Evolutionary conservation across 2,329 filamentous ascomycete genomes (phyloP), one percentile per base, ranked within the genome.

Genomic region (Beauveria rudraprayagi): DNA sequence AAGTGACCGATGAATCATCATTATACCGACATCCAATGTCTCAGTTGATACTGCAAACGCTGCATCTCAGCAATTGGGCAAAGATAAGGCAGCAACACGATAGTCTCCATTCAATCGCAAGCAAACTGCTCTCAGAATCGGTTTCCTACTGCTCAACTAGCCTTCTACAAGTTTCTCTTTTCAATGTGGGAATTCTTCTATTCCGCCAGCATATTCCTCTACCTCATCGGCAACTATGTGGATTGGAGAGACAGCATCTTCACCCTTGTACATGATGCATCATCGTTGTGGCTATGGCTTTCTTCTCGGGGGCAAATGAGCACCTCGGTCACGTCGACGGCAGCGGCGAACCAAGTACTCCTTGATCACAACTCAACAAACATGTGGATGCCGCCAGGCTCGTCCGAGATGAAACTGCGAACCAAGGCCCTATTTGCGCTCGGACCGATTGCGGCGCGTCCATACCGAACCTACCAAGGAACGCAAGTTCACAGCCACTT

Each of bases 201-300:
- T 37, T 57, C 56, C 40, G 19, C 51, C 28, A 48, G 54, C 34
- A 57, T 55, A 28, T 52, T 56, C 8, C n/a, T 62, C 5, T 62
- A 62, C 43, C 37, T 62, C 10, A 9, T 62, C 30, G 50, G 61
- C 34, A 34, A 56, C 16, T 62, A 62, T 14, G 56, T 51, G 4
- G 56, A 62, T 19, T 62, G 61, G 61, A 19, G 61, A 22, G 61
- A 62, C 28, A 57, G 61, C 34, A 28, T 57, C 11, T 40, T 62
- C 30, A 59, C 50, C 5, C 28, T 62, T 22, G 22, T n/a, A 14
- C 56, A 48, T 3, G 61, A 62, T 40, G 44, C 48, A 41, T 37
- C 43, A 10, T 55, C 56, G 5, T 56, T 55, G 14, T 58, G 47
- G 47, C n/a, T 51, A n/a, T 59, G 56, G 47, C 56, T 59, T 8